These are phyloP conservation scores for Blastobotrys terrestris DNA, from an alignment of 805 yeast genomes.

Conservation along the genomic window DNA sequence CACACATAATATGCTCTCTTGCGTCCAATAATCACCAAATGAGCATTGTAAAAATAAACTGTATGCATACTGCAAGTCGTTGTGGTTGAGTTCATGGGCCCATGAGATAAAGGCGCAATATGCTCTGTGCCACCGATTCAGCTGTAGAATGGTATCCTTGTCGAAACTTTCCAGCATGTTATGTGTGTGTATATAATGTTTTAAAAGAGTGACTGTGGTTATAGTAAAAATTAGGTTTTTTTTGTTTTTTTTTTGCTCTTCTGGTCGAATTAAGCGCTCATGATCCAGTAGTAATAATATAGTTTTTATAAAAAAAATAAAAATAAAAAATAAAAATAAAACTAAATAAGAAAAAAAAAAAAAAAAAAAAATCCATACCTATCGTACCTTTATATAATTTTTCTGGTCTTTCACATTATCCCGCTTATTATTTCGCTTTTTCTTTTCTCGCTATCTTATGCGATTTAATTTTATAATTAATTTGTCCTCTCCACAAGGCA, in stretches of 20 bases:
- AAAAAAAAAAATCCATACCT: background rate
- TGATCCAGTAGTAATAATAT: too few relatives aligned
- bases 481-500: background rate
- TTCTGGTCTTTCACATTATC: background rate
- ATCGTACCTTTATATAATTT: background rate
- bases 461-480: background rate
- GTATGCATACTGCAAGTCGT: constrained; percentile 4
- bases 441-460: background rate
- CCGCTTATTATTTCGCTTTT: background rate
- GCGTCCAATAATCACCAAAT: constrained; percentile 4
- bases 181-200: background rate
- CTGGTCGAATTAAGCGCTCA: background rate
- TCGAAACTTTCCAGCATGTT: background rate
- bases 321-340: too few relatives aligned
- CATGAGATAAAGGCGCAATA: background rate
- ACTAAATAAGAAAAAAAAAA: too few relatives aligned
- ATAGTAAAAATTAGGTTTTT: background rate
- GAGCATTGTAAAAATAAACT: constrained; percentile 5
- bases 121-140: constrained; percentile 4
- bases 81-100: background rate
- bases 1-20: constrained; percentile 1
- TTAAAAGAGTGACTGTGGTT: background rate
- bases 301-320: too few relatives aligned
- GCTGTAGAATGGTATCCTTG: constrained; percentile 4
- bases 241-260: background rate